Evolutionary conservation across 108 stramenopile genomes (phyloP), one percentile per base, ranked within the genome.

Genomic region (Pseudonitzschia multiseries): DNA sequence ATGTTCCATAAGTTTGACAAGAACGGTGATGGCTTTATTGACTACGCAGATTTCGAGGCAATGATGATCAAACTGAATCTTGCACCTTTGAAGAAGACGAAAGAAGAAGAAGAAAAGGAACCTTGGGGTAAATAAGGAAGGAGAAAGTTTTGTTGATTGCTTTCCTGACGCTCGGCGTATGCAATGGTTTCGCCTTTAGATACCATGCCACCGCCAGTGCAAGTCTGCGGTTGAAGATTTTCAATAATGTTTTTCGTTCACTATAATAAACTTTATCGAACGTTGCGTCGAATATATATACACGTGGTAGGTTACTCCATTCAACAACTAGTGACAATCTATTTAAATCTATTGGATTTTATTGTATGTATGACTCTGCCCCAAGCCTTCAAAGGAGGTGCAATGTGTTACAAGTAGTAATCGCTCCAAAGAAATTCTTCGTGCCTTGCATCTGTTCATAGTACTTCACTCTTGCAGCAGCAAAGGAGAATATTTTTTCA

Each of bases 51-150:
- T 63, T 96, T 98, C 73, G 82, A 90, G 22, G 75, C 81, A n/a
- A 88, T 96, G 92, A 77, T 98, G 76, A 72, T 96, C 72, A 93
- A 97, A 75, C 81, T 97, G 84, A 95, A 95, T 64, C 88, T 98
- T 72, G 96, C 96, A 17, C 98, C 98, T 2, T 69, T 61, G 60
- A 40, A 40, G 36, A 62, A 62, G n/a, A 62, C 1, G 14, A 21
- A 40, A 9, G 61, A 62, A 29, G 57, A 59, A 59, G 61, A 62
- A 40, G 61, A 62, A 21, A 62, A 62, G 61, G 61, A 33, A 62
- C 29, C 29, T 10, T 56, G 54, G 54, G 26, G 54, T 26, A 56
- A 56, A 56, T 56, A 36, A 56, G n/a, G n/a, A n/a, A 56, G 54
- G 24, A 56, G 46, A 48, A 18, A 48, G 46, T 48, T 18, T 14